Conservation (phyloP, 805 yeast genomes). For the Wickerhamiella vanderwaltii region DNA sequence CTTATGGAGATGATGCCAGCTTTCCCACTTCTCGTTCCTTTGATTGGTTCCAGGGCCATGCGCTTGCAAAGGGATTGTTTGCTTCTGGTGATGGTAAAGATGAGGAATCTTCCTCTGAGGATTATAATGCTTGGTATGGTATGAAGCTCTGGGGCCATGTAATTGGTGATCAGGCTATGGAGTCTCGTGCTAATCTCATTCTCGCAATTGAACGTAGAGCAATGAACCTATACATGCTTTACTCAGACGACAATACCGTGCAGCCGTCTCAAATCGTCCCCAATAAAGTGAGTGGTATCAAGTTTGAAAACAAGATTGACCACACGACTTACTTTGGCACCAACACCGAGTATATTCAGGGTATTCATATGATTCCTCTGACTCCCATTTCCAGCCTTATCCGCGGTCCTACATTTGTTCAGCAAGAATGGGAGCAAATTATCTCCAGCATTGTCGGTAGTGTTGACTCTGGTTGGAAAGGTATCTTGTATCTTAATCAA, state of each 20-base stretch:
- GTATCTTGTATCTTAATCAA: slow-evolving; percentile 51
- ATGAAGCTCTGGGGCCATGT: slow-evolving; percentile 59
- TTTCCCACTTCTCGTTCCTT: slow-evolving; percentile 57
- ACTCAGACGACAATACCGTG: slow-evolving; percentile 35
- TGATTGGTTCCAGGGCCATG: slow-evolving; percentile 64
- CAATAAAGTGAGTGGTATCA: slow-evolving; percentile 57
- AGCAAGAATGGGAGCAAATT: slow-evolving; percentile 47
- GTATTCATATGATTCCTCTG: slow-evolving; percentile 67
- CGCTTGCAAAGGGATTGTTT: slow-evolving; percentile 62
- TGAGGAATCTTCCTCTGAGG: slow-evolving; percentile 62
- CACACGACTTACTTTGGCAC: slow-evolving; percentile 63
- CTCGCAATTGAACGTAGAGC: slow-evolving; percentile 43
- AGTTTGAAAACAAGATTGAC: slow-evolving; percentile 60
- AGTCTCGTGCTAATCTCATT: slow-evolving; percentile 45
- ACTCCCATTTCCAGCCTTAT: slow-evolving; percentile 50
- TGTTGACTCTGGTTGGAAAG: slow-evolving; percentile 52
- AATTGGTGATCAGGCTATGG: slow-evolving; percentile 41
- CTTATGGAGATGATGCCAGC: slow-evolving; percentile 36
- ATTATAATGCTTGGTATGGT: slow-evolving; percentile 55
- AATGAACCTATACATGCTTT: slow-evolving; percentile 45
- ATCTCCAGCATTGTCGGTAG: slow-evolving; percentile 32
- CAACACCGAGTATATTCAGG: slow-evolving; percentile 53
- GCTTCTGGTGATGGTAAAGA: slow-evolving; percentile 56
- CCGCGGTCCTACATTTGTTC: slow-evolving; percentile 39
- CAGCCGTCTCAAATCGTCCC: slow-evolving; percentile 40